A percentile compares a stretch with the other conserved stretches of the same genome.
Conservation (phyloP, 2,329 filamentous ascomycete species). For the Didymella keratinophila region DNA sequence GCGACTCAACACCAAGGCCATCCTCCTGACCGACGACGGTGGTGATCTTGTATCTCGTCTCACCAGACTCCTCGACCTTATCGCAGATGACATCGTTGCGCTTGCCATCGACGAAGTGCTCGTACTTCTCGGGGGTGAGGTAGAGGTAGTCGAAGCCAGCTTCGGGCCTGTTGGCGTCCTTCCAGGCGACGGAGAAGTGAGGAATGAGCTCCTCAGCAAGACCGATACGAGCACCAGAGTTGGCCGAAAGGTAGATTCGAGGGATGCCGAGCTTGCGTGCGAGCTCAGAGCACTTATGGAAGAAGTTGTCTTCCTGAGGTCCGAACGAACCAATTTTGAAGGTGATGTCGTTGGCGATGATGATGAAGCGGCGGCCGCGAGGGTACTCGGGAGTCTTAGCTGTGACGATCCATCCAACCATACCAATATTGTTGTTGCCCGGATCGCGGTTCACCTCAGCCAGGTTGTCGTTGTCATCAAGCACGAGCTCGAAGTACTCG, state of each 20-base stretch:
- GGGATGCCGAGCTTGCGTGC: slow-evolving; percentile 94
- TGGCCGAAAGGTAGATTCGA: slow-evolving; percentile 96
- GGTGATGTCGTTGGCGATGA: slow-evolving; percentile 98
- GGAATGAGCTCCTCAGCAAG: slow-evolving; percentile 97
- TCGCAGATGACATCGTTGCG: slow-evolving; percentile 85
- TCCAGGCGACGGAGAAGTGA: slow-evolving; percentile 97
- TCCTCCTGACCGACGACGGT: slow-evolving; percentile 94
- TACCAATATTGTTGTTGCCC: slow-evolving; percentile 93
- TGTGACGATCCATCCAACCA: slow-evolving; percentile 98
- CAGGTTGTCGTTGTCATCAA: slow-evolving; percentile 91
- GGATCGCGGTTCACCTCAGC: slow-evolving; percentile 94
- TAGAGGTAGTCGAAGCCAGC: slow-evolving; percentile 97
- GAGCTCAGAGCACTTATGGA: slow-evolving; percentile 98
- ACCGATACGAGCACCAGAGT: slow-evolving; percentile 96
- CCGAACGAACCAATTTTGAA: slow-evolving; percentile 99
- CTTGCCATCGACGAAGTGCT: slow-evolving; percentile 81
- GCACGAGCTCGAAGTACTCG: slow-evolving; percentile 90
- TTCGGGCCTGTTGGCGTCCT: slow-evolving; percentile 80
- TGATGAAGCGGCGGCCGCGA: slow-evolving; percentile 87
- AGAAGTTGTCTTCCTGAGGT: slow-evolving; percentile 95
- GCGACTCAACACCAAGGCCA: slow-evolving; percentile 95
- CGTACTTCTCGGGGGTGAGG: slow-evolving; percentile 84
- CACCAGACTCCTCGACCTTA: slow-evolving; percentile 82
- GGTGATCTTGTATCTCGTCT: slow-evolving; percentile 91
- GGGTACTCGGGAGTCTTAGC: slow-evolving; percentile 97